These are phyloP conservation scores for Starmerella powellii DNA, from an alignment of 805 yeast genomes.

Conservation along the genomic window DNA sequence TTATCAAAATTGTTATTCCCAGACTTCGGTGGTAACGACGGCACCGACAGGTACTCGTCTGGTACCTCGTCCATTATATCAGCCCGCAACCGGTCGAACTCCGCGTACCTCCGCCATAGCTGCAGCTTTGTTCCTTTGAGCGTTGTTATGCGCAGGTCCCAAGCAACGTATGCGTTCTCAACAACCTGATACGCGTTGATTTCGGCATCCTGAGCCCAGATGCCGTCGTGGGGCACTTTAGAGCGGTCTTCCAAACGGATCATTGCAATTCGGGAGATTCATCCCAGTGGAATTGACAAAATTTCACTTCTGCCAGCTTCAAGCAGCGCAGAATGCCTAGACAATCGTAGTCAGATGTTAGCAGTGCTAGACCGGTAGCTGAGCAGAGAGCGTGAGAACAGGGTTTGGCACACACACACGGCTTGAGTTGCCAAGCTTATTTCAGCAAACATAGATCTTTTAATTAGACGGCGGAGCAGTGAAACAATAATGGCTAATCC, in stretches of 20 bases:
- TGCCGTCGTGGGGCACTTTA: slow-evolving; percentile 6
- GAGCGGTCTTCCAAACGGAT: slow-evolving; percentile 21
- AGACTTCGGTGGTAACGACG: slow-evolving; percentile 38
- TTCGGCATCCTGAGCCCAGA: slow-evolving; percentile 34
- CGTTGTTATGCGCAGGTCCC: slow-evolving; percentile 33
- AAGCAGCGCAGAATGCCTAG: no score
- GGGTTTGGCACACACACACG: no score
- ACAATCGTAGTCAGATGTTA: no score
- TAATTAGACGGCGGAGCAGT: no score
- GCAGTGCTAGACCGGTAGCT: no score
- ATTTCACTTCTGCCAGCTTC: background rate
- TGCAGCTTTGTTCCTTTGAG: slow-evolving; percentile 30
- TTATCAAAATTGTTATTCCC: slow-evolving; percentile 24
- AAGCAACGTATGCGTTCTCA: slow-evolving; percentile 36
- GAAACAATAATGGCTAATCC: slow-evolving; percentile 1
- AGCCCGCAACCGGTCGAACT: slow-evolving; percentile 41
- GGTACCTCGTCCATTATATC: slow-evolving; percentile 33
- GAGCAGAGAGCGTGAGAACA: no score
- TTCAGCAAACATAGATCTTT: no score
- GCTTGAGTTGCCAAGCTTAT: no score
- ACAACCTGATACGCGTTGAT: slow-evolving; percentile 34
- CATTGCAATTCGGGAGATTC: slow-evolving; percentile 9
- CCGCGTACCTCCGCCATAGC: slow-evolving; percentile 52
- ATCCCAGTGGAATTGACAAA: background rate
- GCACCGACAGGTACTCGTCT: slow-evolving; percentile 30